Base-by-base conservation (phyloP, 257 asterid genomes). In the Galeopsis tetrahit region DNA sequence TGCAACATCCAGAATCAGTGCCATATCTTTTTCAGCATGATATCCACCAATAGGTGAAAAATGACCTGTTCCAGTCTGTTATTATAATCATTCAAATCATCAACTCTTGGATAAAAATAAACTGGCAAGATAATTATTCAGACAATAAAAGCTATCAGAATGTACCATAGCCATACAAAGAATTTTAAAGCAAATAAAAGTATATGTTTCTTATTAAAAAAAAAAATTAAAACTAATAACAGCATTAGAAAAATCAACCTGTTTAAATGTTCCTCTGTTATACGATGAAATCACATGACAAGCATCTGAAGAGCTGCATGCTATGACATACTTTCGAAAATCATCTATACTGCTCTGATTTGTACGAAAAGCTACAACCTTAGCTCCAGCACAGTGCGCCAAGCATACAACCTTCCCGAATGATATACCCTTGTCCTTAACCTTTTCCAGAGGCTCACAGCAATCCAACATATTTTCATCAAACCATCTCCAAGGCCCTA, bases 401-500 rank as follows among this genome's bases (percentile, higher is more conserved):
- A 95, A 84, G 81, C 99, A 92, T 56, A 87, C 91, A 52, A 92
- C 99, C 78, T 90, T 95, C 75, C 97, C 98, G 71, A 95, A 95
- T 14, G 99, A 78, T 73, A 95, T 88, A 65, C 99, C 98, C 80
- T 82, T 80, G 63, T 84, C 93, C 87, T 92, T 95, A 49, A 95
- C 96, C 84, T 90, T 92, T 70, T 95, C 99, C 75, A 95, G 78
- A 56, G 99, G 94, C 83, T 95, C 99, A 70, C 99, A 95, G 70
- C 99, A 95, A 80, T 95, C 99, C 86, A 95, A 65, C 99, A 95
- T 95, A 53, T 89, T 90, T 82, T 95, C 99, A 74, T 95, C 99
- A 71, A 95, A 95, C 99, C 99, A 95, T 82, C 99, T 88, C 99
- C 99, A 95, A 70, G 99, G 98, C 70, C 99, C 99, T 95, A 84